phyloP scores from a whole-genome alignment of 768 basidiomycete genomes.

The Trametes coccinea region DNA sequence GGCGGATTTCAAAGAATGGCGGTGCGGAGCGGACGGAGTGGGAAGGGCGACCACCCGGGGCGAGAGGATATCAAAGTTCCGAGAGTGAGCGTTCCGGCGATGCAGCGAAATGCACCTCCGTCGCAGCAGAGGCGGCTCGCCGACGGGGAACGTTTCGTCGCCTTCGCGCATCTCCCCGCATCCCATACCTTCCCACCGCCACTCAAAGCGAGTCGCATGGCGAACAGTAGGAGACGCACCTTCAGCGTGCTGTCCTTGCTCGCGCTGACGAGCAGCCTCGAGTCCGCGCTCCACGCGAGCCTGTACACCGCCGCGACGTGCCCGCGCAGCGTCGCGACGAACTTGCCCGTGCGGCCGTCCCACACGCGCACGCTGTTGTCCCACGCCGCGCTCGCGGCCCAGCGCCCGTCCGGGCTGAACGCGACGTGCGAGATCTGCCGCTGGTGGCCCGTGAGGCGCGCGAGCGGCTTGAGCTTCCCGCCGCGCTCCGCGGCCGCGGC shows the following conservation, averaged over 20 bases:
- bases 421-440: slow-evolving; percentile 91
- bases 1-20: too few relatives aligned
- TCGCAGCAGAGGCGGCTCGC: too few relatives aligned
- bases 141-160: too few relatives aligned
- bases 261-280: slow-evolving; percentile 87
- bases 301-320: slow-evolving; percentile 95
- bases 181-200: not conserved
- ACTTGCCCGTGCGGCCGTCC: slow-evolving; percentile 85
- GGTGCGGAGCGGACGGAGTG: not conserved
- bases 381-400: slow-evolving; percentile 89
- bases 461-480: slow-evolving; percentile 64
- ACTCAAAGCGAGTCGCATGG: too few relatives aligned
- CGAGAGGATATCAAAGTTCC: not conserved
- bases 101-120: too few relatives aligned
- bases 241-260: slow-evolving; percentile 97
- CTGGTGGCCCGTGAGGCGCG: slow-evolving; percentile 91
- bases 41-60: not conserved
- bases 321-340: slow-evolving; percentile 86
- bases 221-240: slow-evolving; percentile 44
- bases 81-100: not conserved
- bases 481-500: slow-evolving; percentile 40
- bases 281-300: slow-evolving; percentile 94
- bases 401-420: slow-evolving; percentile 91
- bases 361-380: slow-evolving; percentile 90
- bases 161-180: not conserved